A percentile compares a stretch with the other conserved stretches of the same genome.
These are phyloP conservation scores for Clonostachys byssicola DNA, from an alignment of 2,329 filamentous ascomycete genomes.

Conservation along the genomic window DNA sequence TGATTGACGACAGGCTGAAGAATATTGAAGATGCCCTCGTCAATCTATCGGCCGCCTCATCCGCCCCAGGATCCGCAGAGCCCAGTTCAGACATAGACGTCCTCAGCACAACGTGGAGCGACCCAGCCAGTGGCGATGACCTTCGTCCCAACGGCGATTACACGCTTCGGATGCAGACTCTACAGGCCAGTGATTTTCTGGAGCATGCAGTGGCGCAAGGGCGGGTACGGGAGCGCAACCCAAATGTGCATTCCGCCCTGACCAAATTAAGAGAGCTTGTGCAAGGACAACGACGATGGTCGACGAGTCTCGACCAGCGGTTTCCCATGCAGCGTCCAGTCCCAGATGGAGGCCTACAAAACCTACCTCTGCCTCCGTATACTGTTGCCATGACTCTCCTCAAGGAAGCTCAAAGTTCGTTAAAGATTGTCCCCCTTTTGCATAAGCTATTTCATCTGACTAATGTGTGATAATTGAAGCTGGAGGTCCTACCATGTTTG, in stretches of 20 bases:
- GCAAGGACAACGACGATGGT: background rate
- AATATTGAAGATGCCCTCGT: background rate
- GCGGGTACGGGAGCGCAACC: background rate
- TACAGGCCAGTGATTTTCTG: background rate
- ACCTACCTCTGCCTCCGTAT: conserved; percentile 50
- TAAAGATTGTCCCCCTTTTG: background rate
- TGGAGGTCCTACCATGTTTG: conserved; percentile 42
- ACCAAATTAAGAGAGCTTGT: background rate
- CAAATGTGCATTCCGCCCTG: background rate
- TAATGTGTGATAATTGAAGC: background rate
- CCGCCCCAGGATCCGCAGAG: background rate
- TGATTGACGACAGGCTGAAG: background rate
- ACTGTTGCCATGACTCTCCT: conserved; percentile 41
- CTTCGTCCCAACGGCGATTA: background rate
- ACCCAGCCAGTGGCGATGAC: background rate
- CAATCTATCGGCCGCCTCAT: background rate
- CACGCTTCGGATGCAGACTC: background rate
- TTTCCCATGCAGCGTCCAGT: conserved; percentile 40
- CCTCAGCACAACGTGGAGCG: background rate
- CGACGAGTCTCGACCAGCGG: conserved; percentile 9
- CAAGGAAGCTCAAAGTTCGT: conserved; percentile 27
- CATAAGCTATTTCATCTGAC: background rate
- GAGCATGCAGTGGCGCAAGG: background rate
- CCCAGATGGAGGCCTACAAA: conserved; percentile 39
- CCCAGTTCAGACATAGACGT: background rate